Conservation (phyloP, 202 grass and related monocot genomes). For the Bolboschoenoplectus hybrid region DNA sequence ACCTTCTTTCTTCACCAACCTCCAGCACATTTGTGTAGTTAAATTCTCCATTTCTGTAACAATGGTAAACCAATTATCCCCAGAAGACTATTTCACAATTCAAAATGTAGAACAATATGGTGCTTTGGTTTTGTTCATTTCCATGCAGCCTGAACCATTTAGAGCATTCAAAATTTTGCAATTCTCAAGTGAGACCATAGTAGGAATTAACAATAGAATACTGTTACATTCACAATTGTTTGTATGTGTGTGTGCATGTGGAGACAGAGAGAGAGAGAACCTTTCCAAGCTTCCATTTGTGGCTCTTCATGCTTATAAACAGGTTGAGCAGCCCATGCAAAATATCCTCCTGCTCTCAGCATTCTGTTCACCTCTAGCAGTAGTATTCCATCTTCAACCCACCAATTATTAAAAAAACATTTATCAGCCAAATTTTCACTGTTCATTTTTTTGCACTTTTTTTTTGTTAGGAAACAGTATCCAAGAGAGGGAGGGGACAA, state of each 20-base stretch:
- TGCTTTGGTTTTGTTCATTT: conserved; percentile 15
- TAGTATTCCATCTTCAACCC: conserved; percentile 49
- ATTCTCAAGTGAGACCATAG: not conserved
- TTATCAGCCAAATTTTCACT: conserved; percentile 4
- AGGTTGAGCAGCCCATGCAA: conserved; percentile 61
- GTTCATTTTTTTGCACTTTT: conserved; percentile 15
- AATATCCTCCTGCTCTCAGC: conserved; percentile 58
- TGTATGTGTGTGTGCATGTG: not conserved
- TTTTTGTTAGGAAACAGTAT: conserved; percentile 15
- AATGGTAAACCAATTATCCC: conserved; percentile 28
- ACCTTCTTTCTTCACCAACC: conserved; percentile 53
- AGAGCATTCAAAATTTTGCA: conserved; percentile 10
- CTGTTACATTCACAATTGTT: not conserved
- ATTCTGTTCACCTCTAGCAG: conserved; percentile 60
- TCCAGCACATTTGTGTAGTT: conserved; percentile 52
- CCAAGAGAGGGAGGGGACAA: not conserved
- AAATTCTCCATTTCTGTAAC: conserved; percentile 54
- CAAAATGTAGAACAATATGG: not conserved
- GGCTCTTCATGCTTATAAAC: conserved; percentile 60
- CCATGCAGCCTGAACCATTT: not conserved
- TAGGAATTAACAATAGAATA: not conserved
- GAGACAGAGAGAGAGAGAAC: not conserved
- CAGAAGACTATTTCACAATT: conserved; percentile 1
- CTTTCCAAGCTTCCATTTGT: conserved; percentile 57
- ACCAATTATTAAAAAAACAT: conserved; percentile 22